These are phyloP conservation scores for Chimonanthus salicifolius DNA, from an alignment of 164 flowering plant genomes.

Conservation along the genomic window DNA sequence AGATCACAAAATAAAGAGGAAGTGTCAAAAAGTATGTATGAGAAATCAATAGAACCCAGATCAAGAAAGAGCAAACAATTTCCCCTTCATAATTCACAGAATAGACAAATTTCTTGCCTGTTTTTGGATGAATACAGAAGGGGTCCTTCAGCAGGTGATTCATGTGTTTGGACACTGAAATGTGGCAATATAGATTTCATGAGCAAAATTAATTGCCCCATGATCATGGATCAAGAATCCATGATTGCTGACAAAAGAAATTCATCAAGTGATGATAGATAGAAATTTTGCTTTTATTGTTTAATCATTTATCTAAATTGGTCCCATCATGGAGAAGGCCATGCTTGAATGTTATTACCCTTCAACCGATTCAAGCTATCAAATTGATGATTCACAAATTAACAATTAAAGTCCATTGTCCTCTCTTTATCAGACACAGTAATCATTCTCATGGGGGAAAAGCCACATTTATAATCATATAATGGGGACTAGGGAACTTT, in stretches of 20 bases:
- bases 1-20: not conserved
- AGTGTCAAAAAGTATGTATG: not conserved
- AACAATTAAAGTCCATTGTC: not conserved
- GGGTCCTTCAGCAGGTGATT: constrained; percentile 97
- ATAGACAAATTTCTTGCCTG: constrained; percentile 42
- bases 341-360: not conserved
- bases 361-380: not conserved
- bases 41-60: not conserved
- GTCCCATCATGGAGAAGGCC: not conserved
- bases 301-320: too few species aligned
- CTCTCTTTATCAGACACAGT: too few species aligned
- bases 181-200: not conserved
- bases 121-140: constrained; percentile 95
- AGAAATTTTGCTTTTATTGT: not conserved
- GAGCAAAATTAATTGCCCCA: constrained; percentile 4
- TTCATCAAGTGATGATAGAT: not conserved
- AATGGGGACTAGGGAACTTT: not conserved
- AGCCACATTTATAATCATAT: too few species aligned
- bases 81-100: not conserved
- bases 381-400: not conserved
- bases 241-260: not conserved
- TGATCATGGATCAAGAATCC: not conserved
- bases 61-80: not conserved
- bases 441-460: too few species aligned
- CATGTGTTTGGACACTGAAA: constrained; percentile 84